Conservation (phyloP, 1,139 yeast species). For the Suhomyces atakaporum region DNA sequence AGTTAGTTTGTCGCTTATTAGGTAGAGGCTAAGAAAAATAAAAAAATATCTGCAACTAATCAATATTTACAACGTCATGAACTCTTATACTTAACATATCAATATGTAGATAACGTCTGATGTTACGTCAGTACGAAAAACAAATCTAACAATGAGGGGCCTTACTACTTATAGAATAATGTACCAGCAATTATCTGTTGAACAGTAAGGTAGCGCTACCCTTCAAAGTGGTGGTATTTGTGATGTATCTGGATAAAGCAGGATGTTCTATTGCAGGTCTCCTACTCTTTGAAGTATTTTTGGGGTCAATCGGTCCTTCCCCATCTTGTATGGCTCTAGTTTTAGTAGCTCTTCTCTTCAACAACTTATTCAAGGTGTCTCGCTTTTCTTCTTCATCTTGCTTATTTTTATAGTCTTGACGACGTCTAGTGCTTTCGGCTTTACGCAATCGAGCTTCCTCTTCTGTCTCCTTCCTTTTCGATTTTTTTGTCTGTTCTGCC, state of each 20-base stretch:
- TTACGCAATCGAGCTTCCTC: conserved; percentile 81
- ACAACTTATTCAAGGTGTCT: conserved; percentile 82
- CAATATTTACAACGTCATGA: too few relatives aligned
- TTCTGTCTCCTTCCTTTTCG: conserved; percentile 63
- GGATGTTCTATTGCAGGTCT: conserved; percentile 40
- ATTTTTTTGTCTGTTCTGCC: conserved; percentile 29
- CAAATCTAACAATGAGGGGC: too few relatives aligned
- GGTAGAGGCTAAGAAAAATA: too few relatives aligned
- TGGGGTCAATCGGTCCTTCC: conserved; percentile 30
- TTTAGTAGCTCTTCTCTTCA: conserved; percentile 80
- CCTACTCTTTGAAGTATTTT: conserved; percentile 30
- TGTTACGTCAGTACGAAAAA: too few relatives aligned
- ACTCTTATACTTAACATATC: too few relatives aligned
- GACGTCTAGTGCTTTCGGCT: conserved; percentile 85
- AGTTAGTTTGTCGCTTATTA: not conserved
- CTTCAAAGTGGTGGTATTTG: conserved; percentile 14
- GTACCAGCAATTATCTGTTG: conserved; percentile 1
- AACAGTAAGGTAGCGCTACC: conserved; percentile 12
- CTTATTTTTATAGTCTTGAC: conserved; percentile 82
- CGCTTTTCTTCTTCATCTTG: conserved; percentile 89
- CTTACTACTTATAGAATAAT: not conserved
- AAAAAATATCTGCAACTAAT: too few relatives aligned
- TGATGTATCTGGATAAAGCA: conserved; percentile 38
- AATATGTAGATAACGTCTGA: too few relatives aligned
- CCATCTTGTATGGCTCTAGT: conserved; percentile 46